Evolutionary conservation across 2,329 filamentous ascomycete genomes (phyloP).

Genomic region (Curvularia sp.): DNA sequence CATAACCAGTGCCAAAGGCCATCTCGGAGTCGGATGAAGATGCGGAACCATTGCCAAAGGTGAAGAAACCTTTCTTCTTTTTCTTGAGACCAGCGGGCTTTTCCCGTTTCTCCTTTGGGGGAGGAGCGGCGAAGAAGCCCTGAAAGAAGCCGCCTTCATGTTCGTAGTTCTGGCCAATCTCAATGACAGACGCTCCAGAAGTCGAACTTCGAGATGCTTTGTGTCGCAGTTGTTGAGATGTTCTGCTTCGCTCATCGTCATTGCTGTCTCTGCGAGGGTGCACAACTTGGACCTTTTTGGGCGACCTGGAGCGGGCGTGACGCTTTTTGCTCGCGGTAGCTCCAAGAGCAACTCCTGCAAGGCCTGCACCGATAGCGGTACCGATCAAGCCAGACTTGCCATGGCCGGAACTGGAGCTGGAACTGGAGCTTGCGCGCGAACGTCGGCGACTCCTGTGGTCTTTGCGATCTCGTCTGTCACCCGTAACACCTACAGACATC

Average conservation of each 20-base stretch:
- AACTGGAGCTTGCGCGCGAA: slow-evolving; percentile 51
- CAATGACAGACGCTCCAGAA: slow-evolving; percentile 65
- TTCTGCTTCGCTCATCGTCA: slow-evolving; percentile 38
- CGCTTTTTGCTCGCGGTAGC: slow-evolving; percentile 40
- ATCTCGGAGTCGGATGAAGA: slow-evolving; percentile 57
- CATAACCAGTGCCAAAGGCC: slow-evolving; percentile 55
- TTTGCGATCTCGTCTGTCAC: slow-evolving; percentile 47
- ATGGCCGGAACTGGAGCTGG: slow-evolving; percentile 49
- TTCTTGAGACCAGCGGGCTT: slow-evolving; percentile 44
- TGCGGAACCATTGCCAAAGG: slow-evolving; percentile 57
- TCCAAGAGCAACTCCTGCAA: slow-evolving; percentile 51
- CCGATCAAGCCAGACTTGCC: slow-evolving; percentile 47
- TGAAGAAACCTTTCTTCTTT: slow-evolving; percentile 58
- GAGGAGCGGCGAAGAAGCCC: slow-evolving; percentile 66
- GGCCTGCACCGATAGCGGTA: slow-evolving; percentile 50
- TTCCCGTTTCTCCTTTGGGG: slow-evolving; percentile 41
- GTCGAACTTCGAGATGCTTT: slow-evolving; percentile 48
- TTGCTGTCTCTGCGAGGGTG: slow-evolving; percentile 41
- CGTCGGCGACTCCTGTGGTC: slow-evolving; percentile 44
- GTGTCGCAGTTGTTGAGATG: slow-evolving; percentile 37
- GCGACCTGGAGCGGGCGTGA: slow-evolving; percentile 48
- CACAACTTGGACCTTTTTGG: slow-evolving; percentile 40
- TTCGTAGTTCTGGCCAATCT: slow-evolving; percentile 67
- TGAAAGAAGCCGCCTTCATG: slow-evolving; percentile 55
- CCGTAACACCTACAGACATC: slow-evolving; percentile 46